Base-by-base conservation (phyloP, 768 basidiomycete genomes). In the Holtermannia corniformis region DNA sequence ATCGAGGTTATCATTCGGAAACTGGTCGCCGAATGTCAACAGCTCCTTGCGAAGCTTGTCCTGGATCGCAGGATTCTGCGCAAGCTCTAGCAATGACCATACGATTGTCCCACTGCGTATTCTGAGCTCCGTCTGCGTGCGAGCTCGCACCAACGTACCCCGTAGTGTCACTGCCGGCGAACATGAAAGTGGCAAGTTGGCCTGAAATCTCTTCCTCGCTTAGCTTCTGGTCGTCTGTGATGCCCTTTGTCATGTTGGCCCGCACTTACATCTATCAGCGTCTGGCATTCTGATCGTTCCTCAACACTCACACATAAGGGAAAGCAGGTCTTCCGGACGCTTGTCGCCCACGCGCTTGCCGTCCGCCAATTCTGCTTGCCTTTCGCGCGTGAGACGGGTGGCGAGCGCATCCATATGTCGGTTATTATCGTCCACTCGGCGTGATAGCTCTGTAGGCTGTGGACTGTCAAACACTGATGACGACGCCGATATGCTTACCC, bases 111-210 rank as follows among this genome's bases (percentile, higher is more conserved):
- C 52, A 7, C 61, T 62, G 23, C 11, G 3, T 2, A 7, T n/a
- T n/a, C n/a, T n/a, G n/a, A 4, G 13, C 11, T n/a, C 22, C 3
- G 5, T 26, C 23, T 19, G 19, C 11, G 14, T 28, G 45, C 16
- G 41, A 12, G 10, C 4, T 2, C n/a, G 14, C 11, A 25, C 5
- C 44, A 13, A 50, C 57, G 56, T 40, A 62, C 61, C 57, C 52
- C 13, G 57, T 59, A 3, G 61, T 62, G 20, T 62, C 61, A 22
- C 57, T 56, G 4, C 61, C 61, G 20, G 61, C 61, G 45, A 62
- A 62, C 54, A 61, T 51, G 50, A 61, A 61, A 0, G 59, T 61
- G 20, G 59, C 52, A 12, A 61, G 47, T 32, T 61, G 59, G 22
- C 59, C 59, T 2, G 56, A 50, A 26, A 61, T 57, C 44, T 61